These are phyloP conservation scores for Heliosperma pusillum DNA, from an alignment of 148 eudicot genomes.

Conservation along the genomic window DNA sequence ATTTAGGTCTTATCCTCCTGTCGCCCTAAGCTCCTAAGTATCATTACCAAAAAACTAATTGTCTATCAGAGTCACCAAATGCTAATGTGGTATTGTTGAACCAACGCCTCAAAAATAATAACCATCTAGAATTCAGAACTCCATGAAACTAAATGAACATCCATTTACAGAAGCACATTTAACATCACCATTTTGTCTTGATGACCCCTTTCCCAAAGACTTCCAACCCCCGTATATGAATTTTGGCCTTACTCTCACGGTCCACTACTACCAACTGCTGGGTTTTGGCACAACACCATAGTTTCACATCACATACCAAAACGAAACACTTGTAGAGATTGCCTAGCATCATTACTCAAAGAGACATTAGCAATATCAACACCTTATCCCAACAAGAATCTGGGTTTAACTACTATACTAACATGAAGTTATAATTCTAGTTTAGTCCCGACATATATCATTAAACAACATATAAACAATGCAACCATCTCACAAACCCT, in stretches of 20 bases:
- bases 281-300: background rate
- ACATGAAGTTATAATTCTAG: background rate
- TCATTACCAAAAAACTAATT: too few species aligned
- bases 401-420: background rate
- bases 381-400: background rate
- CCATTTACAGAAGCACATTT: background rate
- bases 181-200: background rate
- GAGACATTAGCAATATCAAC: background rate
- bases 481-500: background rate
- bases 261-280: background rate
- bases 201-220: background rate
- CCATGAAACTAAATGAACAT: background rate
- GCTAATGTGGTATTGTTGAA: too few species aligned
- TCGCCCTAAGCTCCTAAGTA: too few species aligned
- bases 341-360: background rate
- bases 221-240: background rate
- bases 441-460: background rate
- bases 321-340: background rate
- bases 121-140: background rate
- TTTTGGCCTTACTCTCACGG: background rate
- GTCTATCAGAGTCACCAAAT: too few species aligned
- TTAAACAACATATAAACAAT: background rate
- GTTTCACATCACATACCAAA: background rate
- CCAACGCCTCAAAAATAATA: too few species aligned
- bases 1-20: too few species aligned